These are phyloP conservation scores for Pythium sp. DNA, from an alignment of 352 stramenopile genomes.

Conservation along the genomic window DNA sequence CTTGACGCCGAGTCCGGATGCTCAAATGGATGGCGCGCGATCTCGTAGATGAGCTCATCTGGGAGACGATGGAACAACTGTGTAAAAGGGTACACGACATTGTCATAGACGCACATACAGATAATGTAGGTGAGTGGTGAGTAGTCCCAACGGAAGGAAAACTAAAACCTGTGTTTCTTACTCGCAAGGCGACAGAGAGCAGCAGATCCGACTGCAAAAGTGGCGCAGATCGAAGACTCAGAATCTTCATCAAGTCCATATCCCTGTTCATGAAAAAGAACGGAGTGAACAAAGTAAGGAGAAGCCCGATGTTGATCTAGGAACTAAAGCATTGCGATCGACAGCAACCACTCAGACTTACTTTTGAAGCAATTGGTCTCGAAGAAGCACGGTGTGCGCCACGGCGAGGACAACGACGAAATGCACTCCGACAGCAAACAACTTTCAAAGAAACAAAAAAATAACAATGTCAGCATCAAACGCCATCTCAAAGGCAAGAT, in stretches of 20 bases:
- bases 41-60: conserved; percentile 83
- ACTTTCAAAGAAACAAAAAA: conserved; percentile 26
- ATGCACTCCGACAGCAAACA: conserved; percentile 90
- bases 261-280: conserved; percentile 35
- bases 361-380: conserved; percentile 79
- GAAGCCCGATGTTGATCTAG: background rate
- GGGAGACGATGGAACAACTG: conserved; percentile 84
- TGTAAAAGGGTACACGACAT: background rate
- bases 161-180: conserved; percentile 12
- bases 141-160: background rate
- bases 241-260: conserved; percentile 87
- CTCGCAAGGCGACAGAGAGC: conserved; percentile 79
- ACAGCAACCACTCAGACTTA: conserved; percentile 23
- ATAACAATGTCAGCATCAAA: background rate
- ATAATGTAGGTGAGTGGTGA: background rate
- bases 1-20: conserved; percentile 54
- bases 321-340: background rate
- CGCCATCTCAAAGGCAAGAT: background rate
- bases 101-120: conserved; percentile 3
- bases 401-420: conserved; percentile 90
- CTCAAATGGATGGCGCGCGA: conserved; percentile 80
- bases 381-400: conserved; percentile 85
- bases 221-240: conserved; percentile 80
- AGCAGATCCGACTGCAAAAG: conserved; percentile 81
- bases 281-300: background rate